phyloP scores from a whole-genome alignment of 768 basidiomycete genomes.

The Mycena belliarum region DNA sequence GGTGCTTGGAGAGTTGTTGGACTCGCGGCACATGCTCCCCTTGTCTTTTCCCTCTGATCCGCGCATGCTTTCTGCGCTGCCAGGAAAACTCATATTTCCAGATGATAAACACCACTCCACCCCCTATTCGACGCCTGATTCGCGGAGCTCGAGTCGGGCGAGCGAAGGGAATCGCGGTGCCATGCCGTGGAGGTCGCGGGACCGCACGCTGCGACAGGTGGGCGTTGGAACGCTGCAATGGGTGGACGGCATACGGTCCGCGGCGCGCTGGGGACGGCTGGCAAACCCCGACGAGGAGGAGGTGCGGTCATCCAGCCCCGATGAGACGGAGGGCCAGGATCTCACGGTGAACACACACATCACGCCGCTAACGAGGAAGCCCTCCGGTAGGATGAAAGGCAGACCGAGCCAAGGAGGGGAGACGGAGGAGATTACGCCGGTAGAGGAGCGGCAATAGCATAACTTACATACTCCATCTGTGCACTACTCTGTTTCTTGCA shows the following conservation, averaged over 20 bases:
- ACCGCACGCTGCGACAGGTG: constrained; percentile 61
- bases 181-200: constrained; percentile 61
- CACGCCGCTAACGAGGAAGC: constrained; percentile 69
- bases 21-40: constrained; percentile 92
- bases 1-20: constrained; percentile 86
- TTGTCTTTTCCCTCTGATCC: constrained; percentile 82
- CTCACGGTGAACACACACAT: constrained; percentile 42
- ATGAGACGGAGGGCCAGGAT: constrained; percentile 34
- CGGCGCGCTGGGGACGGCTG: constrained; percentile 60
- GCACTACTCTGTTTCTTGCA: constrained; percentile 14
- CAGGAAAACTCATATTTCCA: constrained; percentile 44
- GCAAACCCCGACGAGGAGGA: constrained; percentile 43
- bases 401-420: constrained; percentile 47
- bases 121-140: constrained; percentile 27
- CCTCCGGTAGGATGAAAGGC: constrained; percentile 58
- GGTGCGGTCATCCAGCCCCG: constrained; percentile 29
- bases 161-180: constrained; percentile 38
- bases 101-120: constrained; percentile 35
- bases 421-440: constrained; percentile 40
- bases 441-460: constrained; percentile 31
- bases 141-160: constrained; percentile 40
- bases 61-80: constrained; percentile 70
- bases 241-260: constrained; percentile 67
- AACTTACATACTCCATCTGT: constrained; percentile 5
- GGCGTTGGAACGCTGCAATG: constrained; percentile 62